A percentile compares a stretch with the other conserved stretches of the same genome.
Conservation (phyloP, 73 alveolate genomes). For the Paramecium bursaria region DNA sequence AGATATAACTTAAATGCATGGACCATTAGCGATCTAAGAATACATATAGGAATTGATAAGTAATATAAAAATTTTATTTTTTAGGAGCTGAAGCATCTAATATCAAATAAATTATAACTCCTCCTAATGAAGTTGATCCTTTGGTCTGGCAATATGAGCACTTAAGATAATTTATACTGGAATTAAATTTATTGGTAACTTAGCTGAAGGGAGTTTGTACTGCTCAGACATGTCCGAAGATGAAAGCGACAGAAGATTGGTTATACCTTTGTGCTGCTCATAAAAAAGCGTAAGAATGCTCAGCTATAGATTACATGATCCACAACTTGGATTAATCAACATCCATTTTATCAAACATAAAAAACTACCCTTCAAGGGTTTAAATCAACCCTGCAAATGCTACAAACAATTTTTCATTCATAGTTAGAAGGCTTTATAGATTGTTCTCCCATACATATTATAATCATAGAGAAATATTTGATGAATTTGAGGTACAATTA, state of each 20-base stretch:
- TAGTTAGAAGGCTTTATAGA: constrained; percentile 96
- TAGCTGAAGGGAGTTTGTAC: constrained; percentile 96
- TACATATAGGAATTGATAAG: constrained; percentile 95
- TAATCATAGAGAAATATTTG: constrained; percentile 93
- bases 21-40: constrained; percentile 98
- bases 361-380: constrained; percentile 81
- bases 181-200: constrained; percentile 92
- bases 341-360: constrained; percentile 88
- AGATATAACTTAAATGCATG: constrained; percentile 94
- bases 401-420: constrained; percentile 86
- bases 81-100: constrained; percentile 88
- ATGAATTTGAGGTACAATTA: constrained; percentile 87
- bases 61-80: neutral
- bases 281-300: constrained; percentile 95
- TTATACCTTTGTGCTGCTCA: constrained; percentile 97
- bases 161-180: constrained; percentile 94
- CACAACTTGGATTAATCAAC: constrained; percentile 96
- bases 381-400: constrained; percentile 86
- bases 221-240: constrained; percentile 93
- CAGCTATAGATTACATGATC: constrained; percentile 99
- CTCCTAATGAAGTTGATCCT: constrained; percentile 96
- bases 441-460: constrained; percentile 94
- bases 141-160: constrained; percentile 98
- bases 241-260: constrained; percentile 99
- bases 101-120: constrained; percentile 91